Evolutionary conservation across 305 asterid genomes (phyloP).

Genomic region (Striga hermonthica): DNA sequence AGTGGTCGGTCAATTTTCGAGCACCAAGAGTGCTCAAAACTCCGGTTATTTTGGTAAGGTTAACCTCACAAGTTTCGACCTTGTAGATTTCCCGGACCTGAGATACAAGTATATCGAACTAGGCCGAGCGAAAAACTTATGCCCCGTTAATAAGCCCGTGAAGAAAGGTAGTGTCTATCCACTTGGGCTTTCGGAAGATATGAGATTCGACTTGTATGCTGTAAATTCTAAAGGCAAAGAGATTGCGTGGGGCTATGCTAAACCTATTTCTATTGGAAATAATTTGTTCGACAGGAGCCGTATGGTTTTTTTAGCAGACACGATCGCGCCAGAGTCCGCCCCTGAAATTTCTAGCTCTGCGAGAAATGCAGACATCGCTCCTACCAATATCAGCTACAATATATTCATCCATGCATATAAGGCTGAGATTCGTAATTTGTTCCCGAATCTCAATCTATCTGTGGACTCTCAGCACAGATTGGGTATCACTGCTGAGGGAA

Average conservation of each 20-base stretch:
- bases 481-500: slow-evolving; percentile 61
- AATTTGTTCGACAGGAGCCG: slow-evolving; percentile 14
- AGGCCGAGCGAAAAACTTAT: slow-evolving; percentile 36
- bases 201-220: slow-evolving; percentile 47
- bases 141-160: slow-evolving; percentile 30
- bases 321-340: background rate
- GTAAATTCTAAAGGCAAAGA: slow-evolving; percentile 21
- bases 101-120: slow-evolving; percentile 53
- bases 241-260: slow-evolving; percentile 45
- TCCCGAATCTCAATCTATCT: slow-evolving; percentile 27
- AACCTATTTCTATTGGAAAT: slow-evolving; percentile 44
- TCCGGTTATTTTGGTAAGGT: slow-evolving; percentile 40
- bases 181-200: slow-evolving; percentile 38
- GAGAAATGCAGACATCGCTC: slow-evolving; percentile 9
- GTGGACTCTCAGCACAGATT: background rate
- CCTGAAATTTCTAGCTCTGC: slow-evolving; percentile 18
- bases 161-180: slow-evolving; percentile 41
- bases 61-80: slow-evolving; percentile 21
- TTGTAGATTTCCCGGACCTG: slow-evolving; percentile 29
- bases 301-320: background rate
- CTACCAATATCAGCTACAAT: slow-evolving; percentile 49
- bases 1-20: slow-evolving; percentile 51
- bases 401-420: slow-evolving; percentile 29
- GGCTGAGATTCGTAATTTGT: background rate
- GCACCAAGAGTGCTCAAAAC: slow-evolving; percentile 33